Evolutionary conservation across 2,329 filamentous ascomycete species (phyloP), one percentile per base, ranked within the genome.

Genomic region (Nemania sp.): DNA sequence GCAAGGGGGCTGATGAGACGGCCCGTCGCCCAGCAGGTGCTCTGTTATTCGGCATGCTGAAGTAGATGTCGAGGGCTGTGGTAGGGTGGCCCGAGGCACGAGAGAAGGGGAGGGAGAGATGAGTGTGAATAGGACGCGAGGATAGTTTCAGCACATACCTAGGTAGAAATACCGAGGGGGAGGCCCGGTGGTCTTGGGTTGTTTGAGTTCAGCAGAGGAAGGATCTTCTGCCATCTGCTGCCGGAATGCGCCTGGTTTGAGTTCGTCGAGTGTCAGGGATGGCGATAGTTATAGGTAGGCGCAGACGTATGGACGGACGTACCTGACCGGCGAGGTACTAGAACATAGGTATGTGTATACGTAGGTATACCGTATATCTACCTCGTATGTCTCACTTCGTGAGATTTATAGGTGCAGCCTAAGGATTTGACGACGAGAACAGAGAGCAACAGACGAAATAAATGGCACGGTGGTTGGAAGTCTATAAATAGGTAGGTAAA

Each of bases 81-180:
- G 50, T 45, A 25, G 17, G 20, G 15, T 18, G 10, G 21, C 4
- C 18, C 40, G n/a, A n/a, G 34, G 20, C 35, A 46, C 17, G 29
- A 10, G 29, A 54, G 32, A 15, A 35, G 17, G 15, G 2, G 7
- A 15, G 37, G 48, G 42, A 12, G 21, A 15, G 7, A 4, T 51
- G 35, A 42, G 29, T 10, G 25, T 15, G n/a, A 52, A 47, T 37
- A 54, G n/a, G 46, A 57, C n/a, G n/a, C 39, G 29, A 20, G 46
- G 13, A 45, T 57, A 25, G 54, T n/a, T 45, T 66, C 67, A 57
- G 54, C 42, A 66, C 68, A 57, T 71, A 72, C 69, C 65, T 66
- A 62, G 52, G 45, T 62, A 63, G 61, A 62, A 64, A 43, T 58
- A 57, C 25, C 60, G 50, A 59, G 57, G 60, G 57, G 54, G 29